Percentiles rank a stretch among this genome's conserved stretches.
These are phyloP conservation scores for Leishmania gerbilli DNA, from an alignment of 208 protist species.

Conservation along the genomic window DNA sequence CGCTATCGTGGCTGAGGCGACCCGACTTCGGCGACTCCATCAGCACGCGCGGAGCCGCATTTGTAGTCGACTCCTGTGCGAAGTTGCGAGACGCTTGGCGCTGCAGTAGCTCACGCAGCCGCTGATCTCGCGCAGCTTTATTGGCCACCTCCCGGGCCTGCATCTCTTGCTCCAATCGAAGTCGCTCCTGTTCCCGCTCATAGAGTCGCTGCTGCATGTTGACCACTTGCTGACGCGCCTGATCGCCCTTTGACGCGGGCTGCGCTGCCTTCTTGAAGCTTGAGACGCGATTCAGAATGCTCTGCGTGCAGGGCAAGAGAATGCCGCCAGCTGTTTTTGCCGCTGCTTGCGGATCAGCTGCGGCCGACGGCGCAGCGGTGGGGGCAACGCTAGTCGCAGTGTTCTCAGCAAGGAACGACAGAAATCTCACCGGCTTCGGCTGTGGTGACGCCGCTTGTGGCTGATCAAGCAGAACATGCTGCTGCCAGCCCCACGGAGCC, in stretches of 20 bases:
- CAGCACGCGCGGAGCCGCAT: background rate
- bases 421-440: background rate
- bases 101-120: constrained; percentile 14
- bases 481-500: background rate
- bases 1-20: background rate
- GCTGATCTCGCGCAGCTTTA: constrained; percentile 15
- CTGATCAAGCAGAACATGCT: background rate
- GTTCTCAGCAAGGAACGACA: background rate
- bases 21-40: background rate
- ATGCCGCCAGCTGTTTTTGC: background rate
- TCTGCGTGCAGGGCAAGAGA: constrained; percentile 15
- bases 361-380: background rate
- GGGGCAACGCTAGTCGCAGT: background rate
- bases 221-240: constrained; percentile 6
- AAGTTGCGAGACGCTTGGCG: background rate
- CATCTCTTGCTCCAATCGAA: constrained; percentile 19
- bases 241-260: constrained; percentile 6
- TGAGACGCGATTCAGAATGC: constrained; percentile 40
- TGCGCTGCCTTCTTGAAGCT: constrained; percentile 42
- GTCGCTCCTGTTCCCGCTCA: constrained; percentile 16
- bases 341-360: background rate
- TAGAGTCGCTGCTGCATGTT: constrained; percentile 10
- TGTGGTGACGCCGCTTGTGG: constrained; percentile 1
- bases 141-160: constrained; percentile 6
- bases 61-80: background rate